phyloP scores from a whole-genome alignment of 2,329 filamentous ascomycete genomes.

The Periconia macrospinosa region DNA sequence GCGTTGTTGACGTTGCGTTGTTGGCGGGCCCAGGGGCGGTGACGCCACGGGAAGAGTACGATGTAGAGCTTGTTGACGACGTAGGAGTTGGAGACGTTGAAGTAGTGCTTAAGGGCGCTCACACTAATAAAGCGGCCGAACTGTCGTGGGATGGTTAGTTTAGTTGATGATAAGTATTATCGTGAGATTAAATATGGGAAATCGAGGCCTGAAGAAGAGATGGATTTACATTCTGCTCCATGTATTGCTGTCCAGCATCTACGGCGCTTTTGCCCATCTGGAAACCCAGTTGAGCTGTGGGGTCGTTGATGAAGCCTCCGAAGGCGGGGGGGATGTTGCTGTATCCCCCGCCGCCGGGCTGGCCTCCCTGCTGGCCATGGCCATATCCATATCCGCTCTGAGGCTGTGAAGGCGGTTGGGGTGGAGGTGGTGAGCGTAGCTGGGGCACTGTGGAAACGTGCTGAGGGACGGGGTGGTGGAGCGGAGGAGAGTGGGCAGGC shows the following conservation, averaged over 20 bases:
- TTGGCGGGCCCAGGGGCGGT: constrained; percentile 95
- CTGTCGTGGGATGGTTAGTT: constrained; percentile 42
- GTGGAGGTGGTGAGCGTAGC: constrained; percentile 89
- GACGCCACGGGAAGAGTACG: constrained; percentile 95
- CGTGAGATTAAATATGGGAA: too few species aligned
- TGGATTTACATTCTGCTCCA: constrained; percentile 86
- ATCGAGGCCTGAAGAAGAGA: neutral
- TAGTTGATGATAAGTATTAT: neutral
- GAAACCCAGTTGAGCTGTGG: constrained; percentile 90
- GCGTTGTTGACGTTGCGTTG: constrained; percentile 65
- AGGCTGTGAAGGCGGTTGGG: constrained; percentile 69
- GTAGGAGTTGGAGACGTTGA: constrained; percentile 98
- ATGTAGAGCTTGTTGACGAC: constrained; percentile 91
- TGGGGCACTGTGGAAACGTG: constrained; percentile 98
- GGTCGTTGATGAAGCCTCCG: constrained; percentile 93
- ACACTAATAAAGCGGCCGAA: constrained; percentile 87
- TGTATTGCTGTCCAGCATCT: constrained; percentile 86
- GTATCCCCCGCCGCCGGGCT: constrained; percentile 22
- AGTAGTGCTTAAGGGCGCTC: constrained; percentile 94
- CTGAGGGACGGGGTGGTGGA: constrained; percentile 92
- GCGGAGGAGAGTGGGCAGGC: constrained; percentile 78
- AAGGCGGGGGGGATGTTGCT: constrained; percentile 63
- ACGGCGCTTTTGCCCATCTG: constrained; percentile 93
- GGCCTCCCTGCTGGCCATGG: constrained; percentile 62
- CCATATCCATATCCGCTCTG: constrained; percentile 71